Evolutionary conservation across 1,284 basidiomycete genomes (phyloP).

Genomic region (Ustilago hordei): DNA sequence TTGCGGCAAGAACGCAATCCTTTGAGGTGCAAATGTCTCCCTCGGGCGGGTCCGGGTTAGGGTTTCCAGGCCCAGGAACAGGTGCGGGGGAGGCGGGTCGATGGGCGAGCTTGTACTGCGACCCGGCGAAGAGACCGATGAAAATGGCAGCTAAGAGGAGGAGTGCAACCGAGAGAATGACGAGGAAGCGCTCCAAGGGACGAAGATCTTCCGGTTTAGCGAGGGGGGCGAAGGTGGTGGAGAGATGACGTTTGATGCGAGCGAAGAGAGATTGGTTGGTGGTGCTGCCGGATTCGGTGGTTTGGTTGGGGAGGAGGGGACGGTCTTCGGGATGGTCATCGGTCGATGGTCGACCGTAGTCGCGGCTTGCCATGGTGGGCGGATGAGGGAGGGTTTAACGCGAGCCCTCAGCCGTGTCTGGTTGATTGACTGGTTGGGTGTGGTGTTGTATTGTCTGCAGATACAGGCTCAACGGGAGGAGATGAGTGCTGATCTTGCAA

Average conservation of each 20-base stretch:
- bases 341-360: constrained; percentile 54
- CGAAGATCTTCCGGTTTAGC: constrained; percentile 78
- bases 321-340: constrained; percentile 46
- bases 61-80: constrained; percentile 47
- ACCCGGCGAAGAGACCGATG: constrained; percentile 81
- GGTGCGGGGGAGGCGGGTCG: constrained; percentile 47
- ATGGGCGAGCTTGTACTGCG: constrained; percentile 71
- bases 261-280: constrained; percentile 26
- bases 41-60: constrained; percentile 58
- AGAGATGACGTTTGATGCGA: constrained; percentile 48
- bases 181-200: constrained; percentile 84
- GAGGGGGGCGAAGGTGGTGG: constrained; percentile 51
- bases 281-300: not conserved
- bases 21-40: constrained; percentile 77
- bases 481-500: constrained; percentile 1
- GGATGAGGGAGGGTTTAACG: not conserved
- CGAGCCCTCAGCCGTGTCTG: not conserved
- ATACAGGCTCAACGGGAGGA: not conserved
- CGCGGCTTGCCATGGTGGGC: constrained; percentile 31
- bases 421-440: not conserved
- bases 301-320: constrained; percentile 28
- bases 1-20: constrained; percentile 85
- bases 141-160: constrained; percentile 86
- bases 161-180: constrained; percentile 79
- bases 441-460: not conserved